Base-by-base conservation (phyloP, 2,329 filamentous ascomycete genomes). In the Coniosporium tulheliwenetii region DNA sequence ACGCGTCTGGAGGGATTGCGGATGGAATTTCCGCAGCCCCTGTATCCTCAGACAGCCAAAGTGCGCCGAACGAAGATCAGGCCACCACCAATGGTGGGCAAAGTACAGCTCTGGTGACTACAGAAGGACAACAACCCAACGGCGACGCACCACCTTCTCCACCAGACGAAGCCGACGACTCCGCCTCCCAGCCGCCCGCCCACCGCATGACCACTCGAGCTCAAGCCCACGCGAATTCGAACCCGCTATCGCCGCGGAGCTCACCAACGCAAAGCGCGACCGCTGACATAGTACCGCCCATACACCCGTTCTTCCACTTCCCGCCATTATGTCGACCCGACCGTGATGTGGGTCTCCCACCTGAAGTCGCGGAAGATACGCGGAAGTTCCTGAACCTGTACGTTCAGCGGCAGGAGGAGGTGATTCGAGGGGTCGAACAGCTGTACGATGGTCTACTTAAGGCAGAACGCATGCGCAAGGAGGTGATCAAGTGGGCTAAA, bases 401-500 rank as follows among this genome's bases (percentile, higher is more conserved):
- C 55, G 77, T 89, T 19, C 84, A 89, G 52, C 89, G 89, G 58
- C 84, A 91, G 54, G 84, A 91, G 52, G 84, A 91, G 56, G 76
- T 89, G 2, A 79, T 82, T 42, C 76, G 83, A 4, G 78, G 81
- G 7, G 72, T 79, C 1, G 71, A 74, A 42, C 73, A 71, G 44
- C 65, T 91, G 38, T 78, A 83, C 45, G 68, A 77, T 39, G 81
- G 83, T 1, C 66, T 93, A 40, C 66, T 86, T 45, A 73, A 74
- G 50, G 82, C 82, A 1, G 78, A 89, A 49, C 71, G 81, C 36
- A 70, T 82, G 57, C 72, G 84, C 26, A 76, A 75, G 50, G 71
- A 77, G 14, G 81, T 91, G 2, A 70, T 80, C 54, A 73, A 75
- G 48, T 86, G 81, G 79, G 72, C 78, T 48, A 85, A 85, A 55